Conservation (phyloP, 352 stramenopile genomes). For the Phytophthora boehmeriae region DNA sequence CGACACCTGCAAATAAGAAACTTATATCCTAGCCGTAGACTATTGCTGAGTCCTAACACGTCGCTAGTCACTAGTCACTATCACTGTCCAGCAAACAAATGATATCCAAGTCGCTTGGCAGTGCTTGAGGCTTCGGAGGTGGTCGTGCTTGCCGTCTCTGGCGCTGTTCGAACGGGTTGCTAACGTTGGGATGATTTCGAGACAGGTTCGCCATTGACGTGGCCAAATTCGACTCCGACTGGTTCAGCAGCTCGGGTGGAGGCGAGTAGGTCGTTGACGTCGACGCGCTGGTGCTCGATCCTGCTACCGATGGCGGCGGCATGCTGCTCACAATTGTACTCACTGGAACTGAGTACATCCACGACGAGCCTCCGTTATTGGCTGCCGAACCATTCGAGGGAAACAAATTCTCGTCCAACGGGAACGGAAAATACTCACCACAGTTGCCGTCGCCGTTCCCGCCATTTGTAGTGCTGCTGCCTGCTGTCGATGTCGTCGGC, state of each 20-base stretch:
- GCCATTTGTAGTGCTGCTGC: constrained; percentile 25
- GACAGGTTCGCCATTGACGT: constrained; percentile 72
- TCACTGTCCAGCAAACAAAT: constrained; percentile 84
- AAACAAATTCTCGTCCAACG: constrained; percentile 67
- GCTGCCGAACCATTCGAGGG: constrained; percentile 26
- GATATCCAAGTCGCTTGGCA: constrained; percentile 57
- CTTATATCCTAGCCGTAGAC: constrained; percentile 14
- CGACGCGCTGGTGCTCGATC: constrained; percentile 5
- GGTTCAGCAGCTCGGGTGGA: constrained; percentile 35
- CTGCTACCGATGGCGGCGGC: constrained; percentile 13
- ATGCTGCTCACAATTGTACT: constrained; percentile 42
- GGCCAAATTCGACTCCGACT: constrained; percentile 53
- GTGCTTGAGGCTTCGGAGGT: constrained; percentile 20
- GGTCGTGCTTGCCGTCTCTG: constrained; percentile 26
- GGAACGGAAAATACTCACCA: constrained; percentile 57
- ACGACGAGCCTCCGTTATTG: constrained; percentile 27
- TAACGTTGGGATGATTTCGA: constrained; percentile 57
- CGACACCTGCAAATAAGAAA: too few relatives aligned
- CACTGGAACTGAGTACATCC: constrained; percentile 39
- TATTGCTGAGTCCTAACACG: constrained; percentile 24
- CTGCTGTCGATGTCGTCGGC: constrained; percentile 13
- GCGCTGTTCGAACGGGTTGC: constrained; percentile 52
- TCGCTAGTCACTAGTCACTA: constrained; percentile 50
- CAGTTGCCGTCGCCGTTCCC: constrained; percentile 31
- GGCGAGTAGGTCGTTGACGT: constrained; percentile 16